A percentile compares a stretch with the other conserved stretches of the same genome.
These are phyloP conservation scores for Boletus barrowsii DNA, from an alignment of 768 basidiomycete species.

Conservation along the genomic window DNA sequence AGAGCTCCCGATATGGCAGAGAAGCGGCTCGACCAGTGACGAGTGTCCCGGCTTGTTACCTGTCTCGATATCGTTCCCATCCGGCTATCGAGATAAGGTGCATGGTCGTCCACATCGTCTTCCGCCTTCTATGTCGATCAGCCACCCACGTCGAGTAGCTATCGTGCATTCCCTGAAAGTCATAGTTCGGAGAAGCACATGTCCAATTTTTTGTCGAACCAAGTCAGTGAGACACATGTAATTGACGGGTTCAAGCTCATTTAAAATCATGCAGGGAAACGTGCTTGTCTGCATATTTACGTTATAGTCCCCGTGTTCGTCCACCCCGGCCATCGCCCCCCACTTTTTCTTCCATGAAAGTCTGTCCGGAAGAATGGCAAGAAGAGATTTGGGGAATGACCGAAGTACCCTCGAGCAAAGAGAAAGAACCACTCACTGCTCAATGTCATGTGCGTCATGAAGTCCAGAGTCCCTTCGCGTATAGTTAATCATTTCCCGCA, in stretches of 20 bases:
- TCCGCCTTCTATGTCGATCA: conserved; percentile 30
- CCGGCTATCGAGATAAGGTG: conserved; percentile 22
- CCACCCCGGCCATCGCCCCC: conserved; percentile 29
- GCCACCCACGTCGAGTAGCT: conserved; percentile 22
- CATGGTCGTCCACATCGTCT: conserved; percentile 23
- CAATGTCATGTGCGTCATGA: conserved; percentile 29
- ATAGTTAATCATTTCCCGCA: not conserved
- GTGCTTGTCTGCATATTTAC: conserved; percentile 22
- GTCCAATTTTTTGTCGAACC: conserved; percentile 20
- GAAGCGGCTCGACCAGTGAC: conserved; percentile 2
- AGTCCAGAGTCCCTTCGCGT: not conserved
- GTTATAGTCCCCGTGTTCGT: conserved; percentile 30
- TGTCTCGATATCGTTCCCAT: conserved; percentile 29
- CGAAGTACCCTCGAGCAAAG: conserved; percentile 4
- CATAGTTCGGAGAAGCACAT: conserved; percentile 19
- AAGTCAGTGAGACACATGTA: conserved; percentile 15
- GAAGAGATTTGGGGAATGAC: conserved; percentile 32
- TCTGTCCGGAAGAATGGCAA: conserved; percentile 32
- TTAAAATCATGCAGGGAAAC: conserved; percentile 15
- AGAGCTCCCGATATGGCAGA: conserved; percentile 23
- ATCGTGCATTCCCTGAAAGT: conserved; percentile 26
- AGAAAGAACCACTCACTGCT: conserved; percentile 14
- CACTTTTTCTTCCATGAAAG: conserved; percentile 25
- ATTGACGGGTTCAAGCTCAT: conserved; percentile 1
- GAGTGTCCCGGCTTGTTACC: conserved; percentile 29